phyloP scores from a whole-genome alignment of 768 basidiomycete species.

The Scleroderma bovista region DNA sequence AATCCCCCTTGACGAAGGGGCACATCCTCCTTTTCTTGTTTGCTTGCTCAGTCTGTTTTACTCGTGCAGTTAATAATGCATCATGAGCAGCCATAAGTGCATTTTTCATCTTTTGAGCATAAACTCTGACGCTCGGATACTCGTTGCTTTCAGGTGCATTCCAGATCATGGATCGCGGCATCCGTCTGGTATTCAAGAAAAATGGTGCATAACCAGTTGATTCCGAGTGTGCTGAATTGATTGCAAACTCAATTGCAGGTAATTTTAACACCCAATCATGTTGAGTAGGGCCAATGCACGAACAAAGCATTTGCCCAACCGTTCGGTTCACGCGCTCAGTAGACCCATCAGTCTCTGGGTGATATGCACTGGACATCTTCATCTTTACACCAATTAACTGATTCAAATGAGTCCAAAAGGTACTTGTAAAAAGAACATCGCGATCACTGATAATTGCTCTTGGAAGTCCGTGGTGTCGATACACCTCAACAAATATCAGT shows the following conservation, averaged over 20 bases:
- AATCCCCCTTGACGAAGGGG: constrained; percentile 20
- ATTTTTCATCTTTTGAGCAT: constrained; percentile 17
- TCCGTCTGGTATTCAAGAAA: constrained; percentile 28
- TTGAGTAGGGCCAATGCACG: constrained; percentile 18
- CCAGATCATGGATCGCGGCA: constrained; percentile 30
- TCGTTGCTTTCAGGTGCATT: no score
- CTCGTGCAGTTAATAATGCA: constrained; percentile 17
- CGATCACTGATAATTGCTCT: constrained; percentile 21
- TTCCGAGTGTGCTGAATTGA: constrained; percentile 30
- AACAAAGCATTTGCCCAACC: constrained; percentile 25
- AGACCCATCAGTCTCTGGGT: constrained; percentile 35
- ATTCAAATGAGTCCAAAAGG: constrained; percentile 25
- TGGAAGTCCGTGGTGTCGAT: constrained; percentile 28
- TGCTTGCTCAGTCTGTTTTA: constrained; percentile 20
- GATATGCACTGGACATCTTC: constrained; percentile 21
- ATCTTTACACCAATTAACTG: constrained; percentile 8
- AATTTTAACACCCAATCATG: constrained; percentile 25
- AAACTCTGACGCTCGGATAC: constrained; percentile 22
- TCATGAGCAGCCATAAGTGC: constrained; percentile 24
- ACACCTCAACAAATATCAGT: constrained; percentile 19
- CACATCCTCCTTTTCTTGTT: constrained; percentile 15
- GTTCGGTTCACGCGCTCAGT: constrained; percentile 30
- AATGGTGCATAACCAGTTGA: constrained; percentile 34
- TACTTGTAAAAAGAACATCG: constrained; percentile 26
- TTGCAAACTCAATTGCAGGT: constrained; percentile 33